Base-by-base conservation (phyloP, 176 grass and related monocot species). In the Leersia perrieri region DNA sequence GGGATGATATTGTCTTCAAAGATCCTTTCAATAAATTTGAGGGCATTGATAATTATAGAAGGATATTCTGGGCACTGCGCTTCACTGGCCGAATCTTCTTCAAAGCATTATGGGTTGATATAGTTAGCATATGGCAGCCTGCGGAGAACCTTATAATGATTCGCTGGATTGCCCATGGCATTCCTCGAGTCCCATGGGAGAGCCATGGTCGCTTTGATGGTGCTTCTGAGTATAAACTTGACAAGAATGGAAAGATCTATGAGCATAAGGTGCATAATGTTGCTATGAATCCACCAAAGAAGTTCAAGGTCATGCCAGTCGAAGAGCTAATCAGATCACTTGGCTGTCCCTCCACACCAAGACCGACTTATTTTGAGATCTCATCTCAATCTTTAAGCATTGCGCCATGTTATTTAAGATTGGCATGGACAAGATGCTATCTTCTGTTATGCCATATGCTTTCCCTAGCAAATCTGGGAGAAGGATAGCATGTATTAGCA, bases 1-100 rank as follows among this genome's bases (percentile, higher is more conserved):
- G 96, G 87, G 96, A 99, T 71, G 96, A 99, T 83, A 86, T 99
- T 70, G 90, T 95, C 78, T 95, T 99, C 88, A 90, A 87, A 90
- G 88, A 95, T 69, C 92, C 92, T 70, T 68, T 93, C 45, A 99
- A 93, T 88, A 93, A 91, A 72, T 95, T 99, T 14, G 26, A 69
- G 22, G 96, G 92, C 33, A 72, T 99, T 44, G 82, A 93, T 65
- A 99, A 93, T 85, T 99, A 99, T 77, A 95, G 74, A 89, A 90
- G 75, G 35, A 80, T 99, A 80, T 95, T 99, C 74, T 91, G 86
- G 88, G 86, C 66, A 42, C 80, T 99, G 44, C 87, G 86, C 68
- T 84, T 95, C 47, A 93, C 79, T 42, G 92, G 92, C 33, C 81
- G 55, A 10, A 89, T 99, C 60, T 92, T 99, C 78, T 95, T 99